Evolutionary conservation across 148 eudicot species (phyloP).

Genomic region (Fagopyrum tataricum): DNA sequence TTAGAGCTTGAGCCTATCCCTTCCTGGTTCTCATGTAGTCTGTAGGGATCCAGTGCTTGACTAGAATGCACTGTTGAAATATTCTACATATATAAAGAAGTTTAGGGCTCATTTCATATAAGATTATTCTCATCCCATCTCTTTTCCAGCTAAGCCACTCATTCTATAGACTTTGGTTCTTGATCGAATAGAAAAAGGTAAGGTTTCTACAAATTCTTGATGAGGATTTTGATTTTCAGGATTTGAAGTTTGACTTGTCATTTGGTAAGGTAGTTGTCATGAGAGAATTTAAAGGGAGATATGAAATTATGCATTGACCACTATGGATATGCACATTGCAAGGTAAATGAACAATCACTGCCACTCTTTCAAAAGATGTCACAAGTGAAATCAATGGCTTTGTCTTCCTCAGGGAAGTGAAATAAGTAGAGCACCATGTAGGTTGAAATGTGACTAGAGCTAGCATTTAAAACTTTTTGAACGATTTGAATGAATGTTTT

Average conservation of each 20-base stretch:
- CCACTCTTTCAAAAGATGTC: not conserved
- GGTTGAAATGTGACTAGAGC: conserved; percentile 7
- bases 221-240: not conserved
- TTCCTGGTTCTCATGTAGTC: too few species aligned
- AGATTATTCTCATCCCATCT: not conserved
- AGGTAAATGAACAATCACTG: too few species aligned
- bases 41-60: not conserved
- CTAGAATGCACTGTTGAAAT: not conserved
- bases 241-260: not conserved
- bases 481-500: not conserved
- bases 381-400: conserved; percentile 2
- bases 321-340: not conserved
- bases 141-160: not conserved
- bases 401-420: conserved; percentile 3
- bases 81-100: not conserved
- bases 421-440: not conserved
- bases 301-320: not conserved
- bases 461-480: not conserved
- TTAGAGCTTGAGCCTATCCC: too few species aligned
- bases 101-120: too few species aligned
- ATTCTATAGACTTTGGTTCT: not conserved
- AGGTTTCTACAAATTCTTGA: not conserved
- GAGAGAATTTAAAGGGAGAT: too few species aligned
- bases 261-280: not conserved
- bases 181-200: too few species aligned